Base-by-base conservation (phyloP, 1,284 basidiomycete genomes). In the Apiotrichum porosum region DNA sequence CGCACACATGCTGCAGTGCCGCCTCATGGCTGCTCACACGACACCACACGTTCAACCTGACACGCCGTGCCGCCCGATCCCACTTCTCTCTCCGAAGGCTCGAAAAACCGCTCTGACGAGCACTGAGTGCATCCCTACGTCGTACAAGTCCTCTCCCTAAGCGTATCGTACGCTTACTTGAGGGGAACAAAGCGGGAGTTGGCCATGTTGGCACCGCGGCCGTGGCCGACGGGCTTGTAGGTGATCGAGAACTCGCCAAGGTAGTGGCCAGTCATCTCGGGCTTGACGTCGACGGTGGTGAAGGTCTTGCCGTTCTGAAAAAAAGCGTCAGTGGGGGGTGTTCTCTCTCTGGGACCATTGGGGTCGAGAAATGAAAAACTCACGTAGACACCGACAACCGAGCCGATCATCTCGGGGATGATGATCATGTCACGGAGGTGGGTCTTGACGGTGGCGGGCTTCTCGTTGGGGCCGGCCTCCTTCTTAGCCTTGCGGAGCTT, bases 351-450 rank as follows among this genome's bases (percentile, higher is more conserved):
- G n/a, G 19, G 41, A 14, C 12, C 24, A 23, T 10, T n/a, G n/a
- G n/a, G n/a, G n/a, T n/a, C n/a, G 9, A 4, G 12, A 17, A 14
- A 19, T 15, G 10, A 9, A 1, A 30, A 23, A 71, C 70, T 62
- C 62, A 72, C 70, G 86, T 98, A 98, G 73, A 95, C 92, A 64
- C 91, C 92, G 61, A 94, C 83, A 58, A 94, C 88, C 63, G 84
- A 87, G 60, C 94, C 94, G 75, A 98, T 97, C 95, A 99, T 98
- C 81, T 99, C 94, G 49, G 94, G 95, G 57, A 98, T 94, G 75
- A 98, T 85, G 76, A 97, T 93, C 94, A 99, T 98, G 80, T 98
- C 86, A 73, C 94, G 91, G 64, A 98, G 81, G 79, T 99, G 95
- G 49, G 95, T 99, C 83, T 97, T 98, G 74, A 99, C 92, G 63